Percentiles rank a stretch among this genome's conserved stretches.
Evolutionary conservation across 192 early-diverging fungal genomes (phyloP).

Genomic region (Jimgerdemannia flammicorona): DNA sequence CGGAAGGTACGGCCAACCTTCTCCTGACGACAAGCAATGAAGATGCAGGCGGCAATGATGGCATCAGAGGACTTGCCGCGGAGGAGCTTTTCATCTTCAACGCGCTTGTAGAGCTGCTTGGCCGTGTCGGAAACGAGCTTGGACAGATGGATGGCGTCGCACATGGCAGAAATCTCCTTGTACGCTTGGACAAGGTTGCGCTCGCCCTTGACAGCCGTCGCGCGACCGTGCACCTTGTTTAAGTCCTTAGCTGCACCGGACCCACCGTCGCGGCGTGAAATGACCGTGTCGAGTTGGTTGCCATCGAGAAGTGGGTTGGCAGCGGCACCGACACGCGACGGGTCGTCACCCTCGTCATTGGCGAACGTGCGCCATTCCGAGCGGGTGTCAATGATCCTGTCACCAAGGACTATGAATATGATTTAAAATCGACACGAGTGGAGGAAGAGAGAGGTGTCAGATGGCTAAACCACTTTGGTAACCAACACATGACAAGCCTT

Average conservation of each 20-base stretch:
- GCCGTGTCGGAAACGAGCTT: slow-evolving; percentile 73
- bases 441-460: background rate
- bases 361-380: slow-evolving; percentile 97
- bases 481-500: background rate
- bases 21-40: slow-evolving; percentile 86
- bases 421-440: no score
- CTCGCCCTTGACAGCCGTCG: slow-evolving; percentile 67
- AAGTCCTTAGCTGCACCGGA: slow-evolving; percentile 66
- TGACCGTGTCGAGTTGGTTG: slow-evolving; percentile 80
- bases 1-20: slow-evolving; percentile 86
- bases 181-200: slow-evolving; percentile 72
- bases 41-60: slow-evolving; percentile 89
- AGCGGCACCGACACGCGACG: slow-evolving; percentile 85
- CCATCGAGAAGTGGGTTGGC: slow-evolving; percentile 75
- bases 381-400: slow-evolving; percentile 89
- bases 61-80: slow-evolving; percentile 79
- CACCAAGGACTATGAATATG: slow-evolving; percentile 51
- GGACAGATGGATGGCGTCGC: slow-evolving; percentile 75
- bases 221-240: slow-evolving; percentile 68
- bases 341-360: slow-evolving; percentile 86
- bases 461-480: background rate
- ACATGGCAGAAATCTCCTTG: slow-evolving; percentile 74
- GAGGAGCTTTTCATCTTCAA: slow-evolving; percentile 78
- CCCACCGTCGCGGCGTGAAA: slow-evolving; percentile 74
- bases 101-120: slow-evolving; percentile 83